Evolutionary conservation across 768 basidiomycete genomes (phyloP), one percentile per base, ranked within the genome.

Genomic region (Tylopilus sp.): DNA sequence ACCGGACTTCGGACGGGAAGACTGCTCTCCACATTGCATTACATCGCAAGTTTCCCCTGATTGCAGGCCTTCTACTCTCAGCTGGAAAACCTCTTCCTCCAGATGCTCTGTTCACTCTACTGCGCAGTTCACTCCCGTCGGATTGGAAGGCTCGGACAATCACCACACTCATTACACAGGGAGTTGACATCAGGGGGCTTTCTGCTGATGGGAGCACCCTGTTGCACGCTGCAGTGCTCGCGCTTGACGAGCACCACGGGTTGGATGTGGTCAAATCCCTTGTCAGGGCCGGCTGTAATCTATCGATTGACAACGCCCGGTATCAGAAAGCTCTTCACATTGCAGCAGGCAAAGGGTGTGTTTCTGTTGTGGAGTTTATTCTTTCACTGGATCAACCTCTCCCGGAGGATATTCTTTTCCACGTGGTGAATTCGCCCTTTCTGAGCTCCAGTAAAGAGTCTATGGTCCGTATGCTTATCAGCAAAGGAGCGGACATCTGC

Each of bases 21-120:
- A 49, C 58, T 14, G 24, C 58, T 9, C 43, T 63, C 9, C 30
- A 60, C 1, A 6, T 48, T 10, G 61, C 56, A 1, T 37, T 59
- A 30, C 16, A 48, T 21, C 45, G 14, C 22, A 19, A 3, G 2
- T 19, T n/a, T 29, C 8, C 26, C 22, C 19, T 28, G 14, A 4
- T 56, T 8, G 42, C 46, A 1, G 28, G 45, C 10, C 33, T n/a
- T 33, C 14, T 57, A 6, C 42, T 57, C 19, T 53, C 43, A 7
- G 31, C 10, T 16, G 34, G 6, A 10, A 12, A 4, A 26, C 13
- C n/a, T 6, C 34, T 13, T 31, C 24, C 55, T 25, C 34, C 50
- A 1, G 37, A 44, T 7, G 17, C n/a, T 12, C 28, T 49, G 14
- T 57, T 43, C 19, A 17, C 42, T 6, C 28, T 43, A 43, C 26